Base-by-base conservation (phyloP, 2,329 filamentous ascomycete species). In the Xylaria sp. region DNA sequence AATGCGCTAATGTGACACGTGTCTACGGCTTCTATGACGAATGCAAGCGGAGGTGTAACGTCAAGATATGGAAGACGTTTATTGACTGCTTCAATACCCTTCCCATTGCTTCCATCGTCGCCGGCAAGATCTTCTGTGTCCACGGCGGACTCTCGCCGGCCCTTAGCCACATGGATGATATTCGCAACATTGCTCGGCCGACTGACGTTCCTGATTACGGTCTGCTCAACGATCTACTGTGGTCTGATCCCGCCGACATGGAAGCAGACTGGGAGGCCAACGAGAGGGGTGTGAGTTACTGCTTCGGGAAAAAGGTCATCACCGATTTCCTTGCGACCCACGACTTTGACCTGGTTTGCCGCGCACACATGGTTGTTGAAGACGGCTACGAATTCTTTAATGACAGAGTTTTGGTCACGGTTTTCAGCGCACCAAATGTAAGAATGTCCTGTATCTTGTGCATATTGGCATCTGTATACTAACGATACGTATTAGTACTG, bases 351-450 rank as follows among this genome's bases (percentile, higher is more conserved):
- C 78, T 99, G 46, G 93, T 99, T 48, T 99, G 94, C 71, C 88
- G 94, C 63, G 94, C 94, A 44, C 94, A 99, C 76, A 97, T 97
- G 94, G 94, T 99, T 48, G 94, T 99, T 19, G 94, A 99, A 73
- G 94, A 99, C 70, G 94, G 94, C 9, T 99, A 99, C 74, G 94
- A 99, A 69, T 99, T 99, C 74, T 99, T 97, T 73, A 96, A 90
- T 58, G 94, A 99, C 71, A 84, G 94, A 54, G 89, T 97, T 42
- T 74, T 99, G 55, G 94, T 99, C 42, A 99, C 94, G 2, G 93
- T 99, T 1, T 99, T 99, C 72, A 97, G 92, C 60, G 94, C 94
- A 45, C 94, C 94, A 21, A 99, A 99, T 69, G 92, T 96, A 79
- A 83, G 91, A 82, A n/a, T 24, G 9, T 13, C 3, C 26, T 24